Base-by-base conservation (phyloP, 352 stramenopile species). In the Phytophthora kernoviae region DNA sequence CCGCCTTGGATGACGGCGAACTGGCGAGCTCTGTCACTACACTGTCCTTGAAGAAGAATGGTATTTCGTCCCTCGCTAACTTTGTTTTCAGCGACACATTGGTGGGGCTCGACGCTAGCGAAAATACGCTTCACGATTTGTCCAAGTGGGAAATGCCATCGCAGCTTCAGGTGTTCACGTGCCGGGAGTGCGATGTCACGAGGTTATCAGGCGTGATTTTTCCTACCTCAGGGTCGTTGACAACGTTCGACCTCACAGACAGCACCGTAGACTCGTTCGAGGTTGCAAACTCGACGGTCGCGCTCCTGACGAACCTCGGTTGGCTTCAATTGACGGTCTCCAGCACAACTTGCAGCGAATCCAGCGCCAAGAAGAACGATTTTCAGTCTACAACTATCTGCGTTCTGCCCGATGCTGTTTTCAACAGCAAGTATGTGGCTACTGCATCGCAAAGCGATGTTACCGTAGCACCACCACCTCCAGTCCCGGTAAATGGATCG, bases 141-240 rank as follows among this genome's bases (percentile, higher is more conserved):
- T 75, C 58, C 47, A 65, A 58, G 44, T 70, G 59, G 67, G 17
- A 70, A 37, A 74, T 80, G 63, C 71, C 71, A n/a, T n/a, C 41
- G n/a, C 44, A 65, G 3, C 58, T 80, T 18, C 24, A 67, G 42
- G 21, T 33, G 18, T 80, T 63, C 57, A 65, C 56, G 18, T 80
- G 71, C 21, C 24, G 26, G 14, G 36, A 65, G n/a, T 80, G 71
- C 49, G 30, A 67, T 10, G 33, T 80, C 6, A 24, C 54, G 33
- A 59, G 60, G 36, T 8, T 80, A 1, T 73, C 63, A 6, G 71
- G 71, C 22, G 11, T 80, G n/a, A 51, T 21, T 20, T 62, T 80
- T 37, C 67, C 71, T 15, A 53, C 49, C 11, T 65, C 48, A 1
- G 54, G 54, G 2, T 65, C 65, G 15, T 34, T 80, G 9, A 56